These are phyloP conservation scores for Crucihimalaya himalaica DNA, from an alignment of 345 rosid species.

Conservation along the genomic window DNA sequence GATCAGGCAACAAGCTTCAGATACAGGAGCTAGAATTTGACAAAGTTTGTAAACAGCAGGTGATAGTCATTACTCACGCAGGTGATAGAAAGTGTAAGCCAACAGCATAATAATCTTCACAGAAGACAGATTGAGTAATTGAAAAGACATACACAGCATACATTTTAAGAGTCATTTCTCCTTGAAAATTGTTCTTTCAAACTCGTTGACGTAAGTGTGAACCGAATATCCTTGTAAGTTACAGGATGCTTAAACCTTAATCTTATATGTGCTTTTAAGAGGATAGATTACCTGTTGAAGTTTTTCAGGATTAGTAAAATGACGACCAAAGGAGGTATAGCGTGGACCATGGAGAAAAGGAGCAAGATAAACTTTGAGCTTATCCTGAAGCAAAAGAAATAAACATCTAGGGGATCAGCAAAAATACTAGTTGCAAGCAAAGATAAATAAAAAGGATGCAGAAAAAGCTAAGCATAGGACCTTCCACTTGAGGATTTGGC, in stretches of 20 bases:
- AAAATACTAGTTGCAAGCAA: constrained; percentile 10
- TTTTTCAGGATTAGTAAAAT: constrained; percentile 83
- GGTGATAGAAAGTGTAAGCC: constrained; percentile 23
- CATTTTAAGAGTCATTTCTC: constrained; percentile 13
- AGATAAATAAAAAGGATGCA: neutral
- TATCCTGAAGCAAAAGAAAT: constrained; percentile 56
- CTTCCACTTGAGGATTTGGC: constrained; percentile 86
- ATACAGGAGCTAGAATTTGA: constrained; percentile 7
- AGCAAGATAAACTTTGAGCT: constrained; percentile 78
- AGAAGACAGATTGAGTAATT: constrained; percentile 6
- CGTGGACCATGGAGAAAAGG: constrained; percentile 83
- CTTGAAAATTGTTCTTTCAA: constrained; percentile 8
- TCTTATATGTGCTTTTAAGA: constrained; percentile 11
- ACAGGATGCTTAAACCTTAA: constrained; percentile 3
- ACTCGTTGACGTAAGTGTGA: neutral
- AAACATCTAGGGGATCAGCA: constrained; percentile 6
- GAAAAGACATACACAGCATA: constrained; percentile 7
- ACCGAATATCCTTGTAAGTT: neutral
- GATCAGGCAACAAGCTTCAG: constrained; percentile 25
- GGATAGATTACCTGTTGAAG: constrained; percentile 65
- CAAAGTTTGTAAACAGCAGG: neutral
- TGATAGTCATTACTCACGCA: neutral
- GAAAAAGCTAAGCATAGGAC: constrained; percentile 42
- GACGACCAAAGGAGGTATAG: constrained; percentile 93
- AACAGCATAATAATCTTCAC: constrained; percentile 18